Evolutionary conservation across 2,329 filamentous ascomycete species (phyloP).

Genomic region (Remersonia thermophila): DNA sequence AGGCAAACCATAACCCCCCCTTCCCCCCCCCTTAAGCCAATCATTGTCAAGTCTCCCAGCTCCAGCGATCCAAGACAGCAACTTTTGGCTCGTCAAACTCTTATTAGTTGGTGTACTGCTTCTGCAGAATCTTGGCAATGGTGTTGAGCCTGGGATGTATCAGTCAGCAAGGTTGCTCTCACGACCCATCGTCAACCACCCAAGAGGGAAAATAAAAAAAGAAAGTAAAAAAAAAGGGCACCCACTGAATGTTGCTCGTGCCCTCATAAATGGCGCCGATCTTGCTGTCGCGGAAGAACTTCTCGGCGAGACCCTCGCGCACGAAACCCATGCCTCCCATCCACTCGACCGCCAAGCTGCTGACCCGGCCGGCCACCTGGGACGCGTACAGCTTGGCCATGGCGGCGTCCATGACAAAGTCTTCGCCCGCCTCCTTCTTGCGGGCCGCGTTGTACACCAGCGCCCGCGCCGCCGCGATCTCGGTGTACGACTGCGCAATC

Average conservation of each 20-base stretch:
- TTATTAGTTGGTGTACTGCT: constrained; percentile 40
- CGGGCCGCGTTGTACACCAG: constrained; percentile 92
- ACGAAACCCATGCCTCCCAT: constrained; percentile 99
- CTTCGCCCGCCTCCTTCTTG: constrained; percentile 94
- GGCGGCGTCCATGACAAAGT: constrained; percentile 89
- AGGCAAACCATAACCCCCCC: too few relatives aligned
- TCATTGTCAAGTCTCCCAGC: constrained; percentile 1
- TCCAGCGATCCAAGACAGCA: too few relatives aligned
- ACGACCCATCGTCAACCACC: background rate
- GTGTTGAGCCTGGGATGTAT: constrained; percentile 39
- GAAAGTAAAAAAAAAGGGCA: too few relatives aligned
- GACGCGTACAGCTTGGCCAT: constrained; percentile 97
- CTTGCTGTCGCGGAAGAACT: constrained; percentile 96
- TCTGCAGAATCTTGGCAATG: constrained; percentile 50
- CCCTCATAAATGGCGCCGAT: constrained; percentile 97
- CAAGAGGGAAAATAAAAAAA: background rate
- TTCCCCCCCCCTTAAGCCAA: too few relatives aligned
- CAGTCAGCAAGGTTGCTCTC: too few relatives aligned
- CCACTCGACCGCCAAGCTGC: constrained; percentile 85
- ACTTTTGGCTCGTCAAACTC: constrained; percentile 2
- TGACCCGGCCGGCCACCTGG: constrained; percentile 81
- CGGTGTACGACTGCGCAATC: constrained; percentile 87
- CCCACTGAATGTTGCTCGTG: constrained; percentile 63
- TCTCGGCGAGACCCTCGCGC: constrained; percentile 89
- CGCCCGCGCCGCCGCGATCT: constrained; percentile 82